Percentiles rank a stretch among this genome's conserved stretches.
Conservation (phyloP, 495 filamentous ascomycete species). For the Penicillium waksmanii region DNA sequence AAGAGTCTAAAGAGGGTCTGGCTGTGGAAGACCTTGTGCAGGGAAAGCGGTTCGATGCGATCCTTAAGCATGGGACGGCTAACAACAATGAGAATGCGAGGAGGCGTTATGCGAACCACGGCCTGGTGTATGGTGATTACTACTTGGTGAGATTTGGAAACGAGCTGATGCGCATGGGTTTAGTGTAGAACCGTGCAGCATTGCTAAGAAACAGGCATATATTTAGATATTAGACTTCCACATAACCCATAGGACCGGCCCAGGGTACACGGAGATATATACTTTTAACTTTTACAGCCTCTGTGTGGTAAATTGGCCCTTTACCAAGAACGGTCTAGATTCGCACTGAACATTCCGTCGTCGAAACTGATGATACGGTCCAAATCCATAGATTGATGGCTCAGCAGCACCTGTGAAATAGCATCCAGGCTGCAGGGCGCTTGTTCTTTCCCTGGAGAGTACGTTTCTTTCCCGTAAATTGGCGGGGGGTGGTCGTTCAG, state of each 20-base stretch:
- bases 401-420: constrained; percentile 6
- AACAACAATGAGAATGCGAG: constrained; percentile 43
- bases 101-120: constrained; percentile 40
- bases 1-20: constrained; percentile 6
- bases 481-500: neutral
- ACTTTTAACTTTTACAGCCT: neutral
- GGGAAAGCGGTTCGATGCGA: constrained; percentile 22
- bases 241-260: neutral
- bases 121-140: constrained; percentile 54
- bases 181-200: constrained; percentile 2
- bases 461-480: neutral
- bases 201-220: neutral
- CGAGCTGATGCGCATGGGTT: constrained; percentile 28
- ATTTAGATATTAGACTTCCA: neutral
- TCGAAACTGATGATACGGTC: constrained; percentile 15
- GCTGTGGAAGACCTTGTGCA: neutral
- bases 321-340: constrained; percentile 8
- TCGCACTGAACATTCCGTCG: constrained; percentile 11
- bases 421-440: constrained; percentile 8
- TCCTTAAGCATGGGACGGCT: constrained; percentile 37
- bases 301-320: neutral
- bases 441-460: neutral
- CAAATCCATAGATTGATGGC: constrained; percentile 11
- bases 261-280: neutral
- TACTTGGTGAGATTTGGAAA: constrained; percentile 52